Evolutionary conservation across 2,329 filamentous ascomycete species (phyloP).

Genomic region (Trichoderma sp.): DNA sequence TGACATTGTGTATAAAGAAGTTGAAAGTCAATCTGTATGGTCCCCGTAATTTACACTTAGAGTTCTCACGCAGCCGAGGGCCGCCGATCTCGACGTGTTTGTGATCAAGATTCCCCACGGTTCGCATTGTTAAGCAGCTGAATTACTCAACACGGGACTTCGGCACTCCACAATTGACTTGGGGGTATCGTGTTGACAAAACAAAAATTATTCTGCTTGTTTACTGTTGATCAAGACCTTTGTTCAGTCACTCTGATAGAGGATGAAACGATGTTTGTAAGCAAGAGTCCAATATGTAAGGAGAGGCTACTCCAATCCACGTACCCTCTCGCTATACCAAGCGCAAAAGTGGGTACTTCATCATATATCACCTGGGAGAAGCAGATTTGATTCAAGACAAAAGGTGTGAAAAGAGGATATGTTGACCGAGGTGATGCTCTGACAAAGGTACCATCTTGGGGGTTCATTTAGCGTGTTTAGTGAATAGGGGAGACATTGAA

Average conservation of each 20-base stretch:
- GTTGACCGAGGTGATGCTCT: too few relatives aligned
- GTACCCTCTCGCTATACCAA: too few relatives aligned
- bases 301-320: too few relatives aligned
- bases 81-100: not conserved
- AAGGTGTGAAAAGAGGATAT: too few relatives aligned
- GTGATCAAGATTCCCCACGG: not conserved
- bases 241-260: not conserved
- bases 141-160: not conserved
- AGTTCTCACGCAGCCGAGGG: not conserved
- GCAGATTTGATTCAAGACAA: too few relatives aligned
- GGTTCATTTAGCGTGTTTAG: too few relatives aligned
- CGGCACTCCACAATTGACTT: not conserved
- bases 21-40: too few relatives aligned
- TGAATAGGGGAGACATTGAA: too few relatives aligned
- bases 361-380: too few relatives aligned
- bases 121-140: not conserved
- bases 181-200: not conserved
- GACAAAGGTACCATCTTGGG: too few relatives aligned
- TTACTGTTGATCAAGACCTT: not conserved
- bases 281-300: not conserved
- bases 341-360: too few relatives aligned
- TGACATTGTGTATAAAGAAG: too few relatives aligned
- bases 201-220: not conserved
- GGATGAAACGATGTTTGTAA: not conserved
- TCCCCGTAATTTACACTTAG: not conserved